Percentiles rank a stretch among this genome's conserved stretches.
phyloP scores from a whole-genome alignment of 106 monocot species.

The Narthecium ossifragum region DNA sequence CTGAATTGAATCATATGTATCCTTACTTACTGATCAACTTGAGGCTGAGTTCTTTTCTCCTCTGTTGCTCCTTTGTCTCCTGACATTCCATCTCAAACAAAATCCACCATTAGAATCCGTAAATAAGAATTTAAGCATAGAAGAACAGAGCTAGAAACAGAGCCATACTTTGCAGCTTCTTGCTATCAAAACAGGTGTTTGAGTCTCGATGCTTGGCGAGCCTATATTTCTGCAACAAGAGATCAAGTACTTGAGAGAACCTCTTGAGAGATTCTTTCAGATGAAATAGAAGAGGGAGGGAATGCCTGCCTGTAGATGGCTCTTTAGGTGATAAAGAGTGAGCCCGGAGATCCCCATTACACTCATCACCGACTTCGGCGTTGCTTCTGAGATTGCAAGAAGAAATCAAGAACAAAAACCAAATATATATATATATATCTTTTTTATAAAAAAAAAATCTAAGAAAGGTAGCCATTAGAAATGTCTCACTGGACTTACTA shows the following conservation, averaged over 20 bases:
- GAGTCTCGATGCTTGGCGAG: conserved; percentile 39
- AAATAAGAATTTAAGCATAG: no score
- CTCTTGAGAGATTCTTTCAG: background rate
- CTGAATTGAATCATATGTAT: no score
- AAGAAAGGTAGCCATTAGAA: background rate
- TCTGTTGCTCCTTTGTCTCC: background rate
- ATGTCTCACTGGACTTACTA: conserved; percentile 27
- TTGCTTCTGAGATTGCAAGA: conserved; percentile 69
- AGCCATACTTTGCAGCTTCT: conserved; percentile 16
- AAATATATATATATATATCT: background rate
- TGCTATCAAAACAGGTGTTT: background rate
- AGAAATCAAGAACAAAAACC: background rate
- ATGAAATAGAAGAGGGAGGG: background rate
- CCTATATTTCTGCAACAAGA: conserved; percentile 61
- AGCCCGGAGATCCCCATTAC: conserved; percentile 72
- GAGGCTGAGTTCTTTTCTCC: conserved; percentile 2
- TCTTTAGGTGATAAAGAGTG: conserved; percentile 81
- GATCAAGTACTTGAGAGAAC: background rate
- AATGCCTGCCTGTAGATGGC: conserved; percentile 66
- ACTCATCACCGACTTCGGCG: conserved; percentile 60
- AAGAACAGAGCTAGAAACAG: no score
- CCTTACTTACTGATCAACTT: no score
- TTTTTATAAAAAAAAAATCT: background rate
- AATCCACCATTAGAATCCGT: no score
- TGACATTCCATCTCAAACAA: no score